Conservation (phyloP, 495 filamentous ascomycete genomes). For the Clohesyomyces aquaticus region DNA sequence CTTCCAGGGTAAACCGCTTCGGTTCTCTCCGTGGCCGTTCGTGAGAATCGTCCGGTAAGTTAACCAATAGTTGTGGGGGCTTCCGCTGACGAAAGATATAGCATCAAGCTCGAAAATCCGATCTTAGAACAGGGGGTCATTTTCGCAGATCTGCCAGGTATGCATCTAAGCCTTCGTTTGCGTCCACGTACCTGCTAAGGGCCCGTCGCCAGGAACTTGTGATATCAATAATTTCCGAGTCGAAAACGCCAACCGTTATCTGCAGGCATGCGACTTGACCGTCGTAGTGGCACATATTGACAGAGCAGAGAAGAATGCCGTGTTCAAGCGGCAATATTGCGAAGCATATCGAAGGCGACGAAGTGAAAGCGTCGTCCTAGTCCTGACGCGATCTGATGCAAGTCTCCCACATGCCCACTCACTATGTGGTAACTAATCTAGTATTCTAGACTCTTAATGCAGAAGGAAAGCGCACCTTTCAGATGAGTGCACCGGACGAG, state of each 20-base stretch:
- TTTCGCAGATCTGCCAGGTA: conserved; percentile 12
- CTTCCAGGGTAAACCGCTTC: background rate
- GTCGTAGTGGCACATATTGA: conserved; percentile 7
- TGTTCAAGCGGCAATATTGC: background rate
- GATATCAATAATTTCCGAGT: conserved; percentile 16
- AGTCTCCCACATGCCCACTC: background rate
- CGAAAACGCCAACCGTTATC: background rate
- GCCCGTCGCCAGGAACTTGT: background rate
- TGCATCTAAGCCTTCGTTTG: too few relatives aligned
- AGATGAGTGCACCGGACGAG: background rate
- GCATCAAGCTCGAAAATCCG: background rate
- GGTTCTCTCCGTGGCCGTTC: conserved; percentile 12
- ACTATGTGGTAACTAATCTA: background rate
- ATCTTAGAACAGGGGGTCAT: conserved; percentile 8
- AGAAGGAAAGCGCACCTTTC: background rate
- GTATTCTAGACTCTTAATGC: background rate
- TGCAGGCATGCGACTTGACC: conserved; percentile 16
- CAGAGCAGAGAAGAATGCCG: background rate
- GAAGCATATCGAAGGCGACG: conserved; percentile 5
- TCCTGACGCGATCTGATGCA: conserved; percentile 15
- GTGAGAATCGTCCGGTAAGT: conserved; percentile 12
- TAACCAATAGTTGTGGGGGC: too few relatives aligned
- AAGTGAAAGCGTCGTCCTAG: conserved; percentile 15
- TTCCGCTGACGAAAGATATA: background rate
- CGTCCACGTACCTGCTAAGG: too few relatives aligned